These are phyloP conservation scores for Diaporthe capsici DNA, from an alignment of 2,329 filamentous ascomycete genomes.

Conservation along the genomic window DNA sequence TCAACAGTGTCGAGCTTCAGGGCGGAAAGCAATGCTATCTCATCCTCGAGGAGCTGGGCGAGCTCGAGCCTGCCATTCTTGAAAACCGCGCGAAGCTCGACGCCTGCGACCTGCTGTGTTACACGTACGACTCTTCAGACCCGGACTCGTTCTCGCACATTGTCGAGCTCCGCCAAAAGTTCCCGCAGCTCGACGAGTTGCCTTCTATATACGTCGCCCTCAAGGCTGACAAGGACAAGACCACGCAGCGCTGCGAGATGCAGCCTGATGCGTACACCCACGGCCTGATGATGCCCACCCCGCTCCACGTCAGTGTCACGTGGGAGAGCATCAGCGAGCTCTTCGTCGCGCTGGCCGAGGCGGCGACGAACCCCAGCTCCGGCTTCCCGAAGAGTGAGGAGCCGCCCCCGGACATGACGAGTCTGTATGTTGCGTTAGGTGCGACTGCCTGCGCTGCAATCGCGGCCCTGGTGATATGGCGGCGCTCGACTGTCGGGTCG, in stretches of 20 bases:
- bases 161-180: conserved; percentile 81
- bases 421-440: conserved; percentile 87
- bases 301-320: conserved; percentile 93
- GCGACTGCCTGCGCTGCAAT: conserved; percentile 76
- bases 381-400: conserved; percentile 93
- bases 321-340: conserved; percentile 96
- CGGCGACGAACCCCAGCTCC: conserved; percentile 88
- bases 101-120: conserved; percentile 93
- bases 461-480: conserved; percentile 77
- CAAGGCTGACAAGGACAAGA: conserved; percentile 96
- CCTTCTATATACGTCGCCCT: conserved; percentile 93
- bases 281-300: conserved; percentile 87
- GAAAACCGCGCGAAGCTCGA: conserved; percentile 93
- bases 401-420: conserved; percentile 85
- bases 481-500: conserved; percentile 59
- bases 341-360: conserved; percentile 92
- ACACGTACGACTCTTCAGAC: conserved; percentile 96
- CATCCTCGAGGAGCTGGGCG: conserved; percentile 94
- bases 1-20: conserved; percentile 96
- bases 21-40: conserved; percentile 98
- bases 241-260: conserved; percentile 90
- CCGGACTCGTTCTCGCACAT: conserved; percentile 97
- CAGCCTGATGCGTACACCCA: conserved; percentile 95
- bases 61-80: conserved; percentile 93
- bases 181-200: conserved; percentile 88